Evolutionary conservation across 192 early-diverging fungal species (phyloP), one percentile per base, ranked within the genome.

Genomic region (Thamnidium elegans): DNA sequence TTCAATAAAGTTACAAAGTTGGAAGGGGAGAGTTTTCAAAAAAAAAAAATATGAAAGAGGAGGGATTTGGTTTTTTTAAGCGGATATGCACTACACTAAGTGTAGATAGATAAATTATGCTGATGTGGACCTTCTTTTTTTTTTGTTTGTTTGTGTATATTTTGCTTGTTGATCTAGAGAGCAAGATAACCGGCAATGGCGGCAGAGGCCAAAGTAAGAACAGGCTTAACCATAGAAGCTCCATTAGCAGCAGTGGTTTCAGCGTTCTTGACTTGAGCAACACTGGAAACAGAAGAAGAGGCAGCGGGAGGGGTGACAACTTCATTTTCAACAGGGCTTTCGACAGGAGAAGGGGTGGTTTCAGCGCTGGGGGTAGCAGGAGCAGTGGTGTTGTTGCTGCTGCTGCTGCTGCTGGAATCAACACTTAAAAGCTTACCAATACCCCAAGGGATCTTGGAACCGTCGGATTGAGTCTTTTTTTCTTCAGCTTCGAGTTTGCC

Each of bases 401-500:
- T n/a, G n/a, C n/a, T n/a, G n/a, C n/a, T n/a, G n/a, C n/a, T n/a
- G 44, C 14, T 4, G 44, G 44, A 45, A 13, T 0, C 44, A 11
- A 3, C 56, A 58, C 19, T 8, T 7, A 20, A 36, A 20, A 59
- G 43, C 20, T 59, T 59, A 59, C 58, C 58, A 9, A 42, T 21
- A 23, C 58, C 58, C 58, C 58, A 59, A 26, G 58, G 58, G 13
- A 59, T 59, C 3, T 42, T 42, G 0, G 50, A 46, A 64, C 67
- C 67, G 30, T 69, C 31, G 36, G 72, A 36, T 47, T 74, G 72
- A 19, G 47, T 54, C 4, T 58, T 48, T 13, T 55, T 43, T 44
- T 66, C 55, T 13, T 50, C 65, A 34, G 34, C 36, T 0, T 17
- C 36, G 17, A 55, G 61, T 3, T 30, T 45, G 34, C 68, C 65